Conservation (phyloP, 2,329 filamentous ascomycete genomes). For the Endoconidiophora polonica region DNA sequence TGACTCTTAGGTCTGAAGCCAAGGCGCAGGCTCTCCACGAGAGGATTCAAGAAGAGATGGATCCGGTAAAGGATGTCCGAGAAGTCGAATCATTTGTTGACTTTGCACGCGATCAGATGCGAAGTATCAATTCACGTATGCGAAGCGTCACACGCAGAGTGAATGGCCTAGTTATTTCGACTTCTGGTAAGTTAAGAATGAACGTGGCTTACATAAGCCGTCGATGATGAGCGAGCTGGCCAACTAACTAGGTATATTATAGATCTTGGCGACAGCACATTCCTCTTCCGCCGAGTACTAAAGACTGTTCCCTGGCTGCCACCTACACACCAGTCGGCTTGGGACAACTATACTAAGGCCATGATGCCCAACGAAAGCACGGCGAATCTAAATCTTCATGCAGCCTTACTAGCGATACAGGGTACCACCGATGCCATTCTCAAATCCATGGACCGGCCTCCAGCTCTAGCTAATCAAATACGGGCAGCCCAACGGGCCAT, state of each 20-base stretch:
- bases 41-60: slow-evolving; percentile 74
- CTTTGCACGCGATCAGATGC: slow-evolving; percentile 77
- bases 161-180: slow-evolving; percentile 40
- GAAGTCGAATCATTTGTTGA: slow-evolving; percentile 90
- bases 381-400: slow-evolving; percentile 57
- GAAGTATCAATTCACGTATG: slow-evolving; percentile 67
- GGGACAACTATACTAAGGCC: slow-evolving; percentile 54
- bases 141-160: slow-evolving; percentile 67
- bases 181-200: slow-evolving; percentile 9
- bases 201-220: not conserved
- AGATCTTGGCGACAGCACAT: slow-evolving; percentile 54
- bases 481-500: slow-evolving; percentile 56
- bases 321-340: slow-evolving; percentile 45
- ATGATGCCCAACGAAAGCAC: slow-evolving; percentile 53
- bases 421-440: slow-evolving; percentile 72
- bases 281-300: slow-evolving; percentile 35
- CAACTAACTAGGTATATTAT: slow-evolving; percentile 1
- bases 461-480: slow-evolving; percentile 62
- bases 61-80: slow-evolving; percentile 64
- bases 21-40: slow-evolving; percentile 75
- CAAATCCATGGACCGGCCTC: slow-evolving; percentile 59
- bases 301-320: slow-evolving; percentile 51
- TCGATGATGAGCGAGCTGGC: not conserved
- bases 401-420: slow-evolving; percentile 62
- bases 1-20: slow-evolving; percentile 70